Evolutionary conservation across 1,139 yeast species (phyloP).

Genomic region (Saccharomyces hybrid): DNA sequence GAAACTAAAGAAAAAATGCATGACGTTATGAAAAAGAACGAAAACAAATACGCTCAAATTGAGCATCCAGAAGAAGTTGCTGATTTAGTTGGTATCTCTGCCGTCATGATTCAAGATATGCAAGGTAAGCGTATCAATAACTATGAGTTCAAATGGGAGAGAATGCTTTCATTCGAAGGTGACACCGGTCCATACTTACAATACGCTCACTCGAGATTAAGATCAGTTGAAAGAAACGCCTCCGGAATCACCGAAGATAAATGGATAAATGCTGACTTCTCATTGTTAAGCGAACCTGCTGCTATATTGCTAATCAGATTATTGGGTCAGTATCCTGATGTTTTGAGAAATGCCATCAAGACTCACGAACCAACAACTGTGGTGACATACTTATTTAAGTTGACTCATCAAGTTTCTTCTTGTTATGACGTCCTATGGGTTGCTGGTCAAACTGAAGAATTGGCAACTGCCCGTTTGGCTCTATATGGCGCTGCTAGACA

Average conservation of each 20-base stretch:
- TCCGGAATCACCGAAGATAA: conserved; percentile 37
- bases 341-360: conserved; percentile 71
- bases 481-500: conserved; percentile 86
- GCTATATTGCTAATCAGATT: conserved; percentile 69
- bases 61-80: conserved; percentile 94
- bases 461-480: conserved; percentile 90
- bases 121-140: conserved; percentile 94
- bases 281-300: conserved; percentile 66
- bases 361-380: conserved; percentile 90
- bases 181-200: conserved; percentile 99
- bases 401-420: conserved; percentile 89
- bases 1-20: conserved; percentile 95
- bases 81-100: conserved; percentile 91
- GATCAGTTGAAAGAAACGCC: conserved; percentile 89
- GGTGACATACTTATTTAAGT: conserved; percentile 85
- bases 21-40: conserved; percentile 92
- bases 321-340: conserved; percentile 88
- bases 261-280: conserved; percentile 53
- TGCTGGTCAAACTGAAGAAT: conserved; percentile 84
- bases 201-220: conserved; percentile 95
- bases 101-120: conserved; percentile 99
- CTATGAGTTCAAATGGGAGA: conserved; percentile 95
- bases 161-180: conserved; percentile 98
- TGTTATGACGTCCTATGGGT: conserved; percentile 97
- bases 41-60: conserved; percentile 84